Base-by-base conservation (phyloP, 208 protist genomes). In the Trypanosoma cruzi region DNA sequence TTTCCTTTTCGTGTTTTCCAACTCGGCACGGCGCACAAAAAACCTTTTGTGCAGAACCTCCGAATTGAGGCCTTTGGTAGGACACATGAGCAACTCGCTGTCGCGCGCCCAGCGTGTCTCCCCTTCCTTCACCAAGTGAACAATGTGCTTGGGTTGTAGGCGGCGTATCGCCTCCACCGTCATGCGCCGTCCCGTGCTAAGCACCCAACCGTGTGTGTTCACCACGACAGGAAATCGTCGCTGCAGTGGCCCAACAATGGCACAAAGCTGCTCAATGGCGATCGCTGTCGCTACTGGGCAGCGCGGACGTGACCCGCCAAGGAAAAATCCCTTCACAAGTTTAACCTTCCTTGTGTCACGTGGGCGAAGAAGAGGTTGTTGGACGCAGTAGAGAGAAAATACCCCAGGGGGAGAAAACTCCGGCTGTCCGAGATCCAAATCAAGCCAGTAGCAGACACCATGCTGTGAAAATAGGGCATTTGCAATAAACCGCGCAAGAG, bases 161-260 rank as follows among this genome's bases (percentile, higher is more conserved):
- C 88, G 85, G 4, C 81, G 90, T 48, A 97, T 59, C 42, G 79
- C 77, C 79, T 96, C 89, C 14, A 91, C 77, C 28, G 89, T 89
- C 7, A 82, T 77, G 14, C 93, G 80, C 0, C 89, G 84, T 0
- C 93, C 93, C 13, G 88, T 93, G 56, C 86, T 80, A 48, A 94
- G 75, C 40, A 95, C 86, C 91, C 93, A 97, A 18, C 93, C 93
- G 64, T 97, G 93, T 48, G 90, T 97, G 79, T 96, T 96, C 37
- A 96, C 78, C 16, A 97, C 86, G 5, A 97, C 80, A 13, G 88
- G 86, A 56, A 86, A 75, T 10, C 53, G 73, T 24, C 48, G 28
- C 57, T 78, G 77, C 4, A 92, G 29, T 5, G 31, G 40, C 13
- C 24, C 44, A 3, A 79, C 79, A 49, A 85, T 59, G 20, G 42